Base-by-base conservation (phyloP, 2,329 filamentous ascomycete genomes). In the Arthroderma sp. region DNA sequence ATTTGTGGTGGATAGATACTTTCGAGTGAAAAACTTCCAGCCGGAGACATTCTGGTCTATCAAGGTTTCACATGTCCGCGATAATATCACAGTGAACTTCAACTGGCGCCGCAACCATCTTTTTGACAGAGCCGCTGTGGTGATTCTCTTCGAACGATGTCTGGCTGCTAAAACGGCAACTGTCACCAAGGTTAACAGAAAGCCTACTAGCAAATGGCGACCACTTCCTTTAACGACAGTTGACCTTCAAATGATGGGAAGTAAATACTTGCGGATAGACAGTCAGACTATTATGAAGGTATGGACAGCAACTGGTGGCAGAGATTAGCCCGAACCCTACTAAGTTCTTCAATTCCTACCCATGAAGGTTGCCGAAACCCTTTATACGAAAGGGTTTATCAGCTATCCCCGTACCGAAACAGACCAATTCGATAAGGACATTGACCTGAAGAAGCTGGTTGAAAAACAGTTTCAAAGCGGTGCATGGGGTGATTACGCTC, bases 331-430 rank as follows among this genome's bases (percentile, higher is more conserved):
- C 8, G 28, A 35, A 7, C 28, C n/a, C 31, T 53, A 47, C 23
- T 56, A 19, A 51, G 2, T 11, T 19, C 4, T 33, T 51, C 15
- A 6, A 13, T 2, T 31, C 15, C 23, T 31, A 31, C 8, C 19
- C 4, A 5, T 1, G 9, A 51, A 79, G 71, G 70, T 80, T 23
- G 93, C 93, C 3, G 93, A 98, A 71, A 77, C 77, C 4, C 80
- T 98, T 1, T 98, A 98, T 75, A 91, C 90, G 52, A 90, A 87
- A 70, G 93, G 93, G 0, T 97, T 91, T 73, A 95, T 98, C 72
- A 96, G 91, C 71, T 98, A 98, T 71, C 93, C 93, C 1, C 84
- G 93, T 71, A 98, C 93, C 0, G 93, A 98, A 71, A 98, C 93
- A 0, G 93, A 98, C 70, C 87, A 91, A 33, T 98, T 97, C 67